These are phyloP conservation scores for Erodium trifolium DNA, from an alignment of 441 rosid genomes.

Conservation along the genomic window DNA sequence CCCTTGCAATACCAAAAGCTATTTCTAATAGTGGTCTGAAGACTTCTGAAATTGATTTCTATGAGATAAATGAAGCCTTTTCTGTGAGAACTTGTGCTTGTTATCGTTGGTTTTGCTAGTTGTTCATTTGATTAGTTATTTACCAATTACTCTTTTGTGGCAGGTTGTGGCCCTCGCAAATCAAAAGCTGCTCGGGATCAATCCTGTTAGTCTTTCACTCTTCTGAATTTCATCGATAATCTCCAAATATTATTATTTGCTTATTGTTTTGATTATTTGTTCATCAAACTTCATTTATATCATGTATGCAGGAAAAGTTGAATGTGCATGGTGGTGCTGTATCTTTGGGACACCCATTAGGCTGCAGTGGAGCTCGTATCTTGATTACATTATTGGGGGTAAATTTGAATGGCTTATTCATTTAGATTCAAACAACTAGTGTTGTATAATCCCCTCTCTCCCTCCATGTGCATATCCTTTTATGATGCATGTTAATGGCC, in stretches of 20 bases:
- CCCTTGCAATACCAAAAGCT: slow-evolving; percentile 26
- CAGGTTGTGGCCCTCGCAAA: slow-evolving; percentile 7
- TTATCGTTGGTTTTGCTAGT: not conserved
- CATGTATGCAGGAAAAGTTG: slow-evolving; percentile 19
- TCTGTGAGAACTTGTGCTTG: slow-evolving; percentile 13
- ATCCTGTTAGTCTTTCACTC: slow-evolving; percentile 1
- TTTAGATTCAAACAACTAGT: too few species aligned
- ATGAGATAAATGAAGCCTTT: slow-evolving; percentile 28
- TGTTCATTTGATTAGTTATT: not conserved
- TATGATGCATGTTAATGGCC: too few species aligned
- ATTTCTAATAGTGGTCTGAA: slow-evolving; percentile 21
- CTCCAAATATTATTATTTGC: not conserved
- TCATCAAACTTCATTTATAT: slow-evolving; percentile 11
- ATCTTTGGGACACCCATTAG: slow-evolving; percentile 23
- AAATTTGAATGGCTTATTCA: slow-evolving; percentile 12
- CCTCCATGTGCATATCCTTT: too few species aligned
- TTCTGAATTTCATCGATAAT: not conserved
- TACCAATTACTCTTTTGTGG: not conserved
- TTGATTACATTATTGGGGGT: slow-evolving; percentile 71
- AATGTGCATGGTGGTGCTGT: slow-evolving; percentile 27
- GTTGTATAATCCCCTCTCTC: too few species aligned
- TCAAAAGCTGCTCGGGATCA: slow-evolving; percentile 6
- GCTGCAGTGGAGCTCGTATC: slow-evolving; percentile 28
- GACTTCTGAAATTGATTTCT: slow-evolving; percentile 24
- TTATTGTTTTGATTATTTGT: not conserved